Evolutionary conservation across 306 rosid genomes (phyloP).

Genomic region (Fragaria iinumae): DNA sequence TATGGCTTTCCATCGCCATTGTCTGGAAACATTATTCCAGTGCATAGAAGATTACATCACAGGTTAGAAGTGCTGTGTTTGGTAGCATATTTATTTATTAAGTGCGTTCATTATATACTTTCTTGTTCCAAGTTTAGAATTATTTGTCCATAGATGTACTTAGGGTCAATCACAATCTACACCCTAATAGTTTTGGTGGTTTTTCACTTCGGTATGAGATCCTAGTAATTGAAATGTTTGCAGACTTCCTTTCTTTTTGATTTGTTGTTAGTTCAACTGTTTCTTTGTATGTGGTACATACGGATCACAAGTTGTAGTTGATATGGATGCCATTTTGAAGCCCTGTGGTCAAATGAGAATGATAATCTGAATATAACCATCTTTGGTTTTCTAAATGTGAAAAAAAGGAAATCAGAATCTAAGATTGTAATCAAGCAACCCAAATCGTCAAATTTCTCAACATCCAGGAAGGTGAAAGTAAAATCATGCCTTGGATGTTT

Average conservation of each 20-base stretch:
- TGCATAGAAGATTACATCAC: conserved; percentile 73
- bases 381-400: neutral
- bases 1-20: conserved; percentile 95
- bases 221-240: neutral
- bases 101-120: neutral
- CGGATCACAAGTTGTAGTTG: neutral
- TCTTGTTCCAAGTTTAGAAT: neutral
- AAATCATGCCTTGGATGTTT: neutral
- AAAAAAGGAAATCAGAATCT: neutral
- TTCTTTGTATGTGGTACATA: neutral
- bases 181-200: neutral
- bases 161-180: neutral
- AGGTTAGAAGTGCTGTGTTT: conserved; percentile 42
- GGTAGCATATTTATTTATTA: neutral
- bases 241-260: neutral
- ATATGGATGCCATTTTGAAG: neutral
- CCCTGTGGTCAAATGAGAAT: neutral
- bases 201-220: neutral
- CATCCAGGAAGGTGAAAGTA: neutral
- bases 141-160: neutral
- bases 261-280: neutral
- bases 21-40: conserved; percentile 86
- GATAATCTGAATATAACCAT: neutral
- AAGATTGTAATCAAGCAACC: neutral
- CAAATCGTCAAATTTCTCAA: neutral